Conservation (phyloP, 768 basidiomycete species). For the Suillus subalutaceus region DNA sequence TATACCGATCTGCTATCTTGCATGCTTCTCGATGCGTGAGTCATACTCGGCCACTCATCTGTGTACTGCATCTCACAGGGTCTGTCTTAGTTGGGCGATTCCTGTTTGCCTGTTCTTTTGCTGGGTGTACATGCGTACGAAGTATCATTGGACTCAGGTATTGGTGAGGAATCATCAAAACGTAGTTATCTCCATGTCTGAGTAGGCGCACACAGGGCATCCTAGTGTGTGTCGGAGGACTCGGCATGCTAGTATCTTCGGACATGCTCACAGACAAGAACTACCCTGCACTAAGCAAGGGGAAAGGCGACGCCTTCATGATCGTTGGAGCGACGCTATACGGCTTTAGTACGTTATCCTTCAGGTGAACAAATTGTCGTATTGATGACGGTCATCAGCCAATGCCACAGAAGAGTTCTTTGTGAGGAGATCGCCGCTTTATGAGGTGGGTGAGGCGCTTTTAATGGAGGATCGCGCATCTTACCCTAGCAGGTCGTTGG, state of each 20-base stretch:
- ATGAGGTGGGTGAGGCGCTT: slow-evolving; percentile 52
- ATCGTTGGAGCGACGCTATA: slow-evolving; percentile 84
- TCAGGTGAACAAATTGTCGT: not conserved
- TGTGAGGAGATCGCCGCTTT: slow-evolving; percentile 76
- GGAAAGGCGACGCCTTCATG: slow-evolving; percentile 87
- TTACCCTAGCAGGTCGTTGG: slow-evolving; percentile 62
- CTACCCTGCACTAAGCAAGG: slow-evolving; percentile 63
- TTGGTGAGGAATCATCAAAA: slow-evolving; percentile 48
- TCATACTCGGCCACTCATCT: slow-evolving; percentile 1
- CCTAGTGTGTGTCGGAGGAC: slow-evolving; percentile 70
- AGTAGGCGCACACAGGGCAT: slow-evolving; percentile 53
- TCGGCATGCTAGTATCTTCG: slow-evolving; percentile 79
- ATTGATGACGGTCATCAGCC: slow-evolving; percentile 42
- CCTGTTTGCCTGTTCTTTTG: slow-evolving; percentile 84
- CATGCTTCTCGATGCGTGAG: slow-evolving; percentile 89
- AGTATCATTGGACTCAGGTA: slow-evolving; percentile 83
- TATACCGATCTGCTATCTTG: slow-evolving; percentile 87
- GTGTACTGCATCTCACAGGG: slow-evolving; percentile 6
- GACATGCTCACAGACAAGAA: slow-evolving; percentile 80
- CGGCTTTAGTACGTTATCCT: slow-evolving; percentile 68
- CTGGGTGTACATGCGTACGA: slow-evolving; percentile 80
- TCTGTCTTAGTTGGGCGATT: slow-evolving; percentile 73
- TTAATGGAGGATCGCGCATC: slow-evolving; percentile 1
- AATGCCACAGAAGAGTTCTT: slow-evolving; percentile 91
- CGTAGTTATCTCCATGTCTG: not conserved